Evolutionary conservation across 2,329 filamentous ascomycete species (phyloP).

Genomic region (Aspergillus costaricaensis): DNA sequence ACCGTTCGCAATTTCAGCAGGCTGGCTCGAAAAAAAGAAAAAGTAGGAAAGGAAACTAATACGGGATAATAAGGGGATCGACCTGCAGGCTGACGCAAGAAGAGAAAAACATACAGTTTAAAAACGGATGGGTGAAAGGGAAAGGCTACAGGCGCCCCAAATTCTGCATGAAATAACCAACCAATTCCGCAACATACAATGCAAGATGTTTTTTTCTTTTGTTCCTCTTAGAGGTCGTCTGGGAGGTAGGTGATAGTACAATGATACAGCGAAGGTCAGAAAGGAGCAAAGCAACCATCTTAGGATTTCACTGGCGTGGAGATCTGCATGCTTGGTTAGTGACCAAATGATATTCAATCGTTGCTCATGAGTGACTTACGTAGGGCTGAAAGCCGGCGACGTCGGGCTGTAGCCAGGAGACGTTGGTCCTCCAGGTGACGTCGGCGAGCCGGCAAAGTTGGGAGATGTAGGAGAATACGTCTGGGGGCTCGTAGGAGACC

Average conservation of each 20-base stretch:
- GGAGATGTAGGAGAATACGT: slow-evolving; percentile 54
- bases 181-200: slow-evolving; percentile 40
- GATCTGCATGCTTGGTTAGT: slow-evolving; percentile 34
- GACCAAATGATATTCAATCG: neutral
- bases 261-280: slow-evolving; percentile 32
- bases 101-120: slow-evolving; percentile 37
- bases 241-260: slow-evolving; percentile 42
- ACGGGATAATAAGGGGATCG: slow-evolving; percentile 20
- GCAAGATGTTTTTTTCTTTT: slow-evolving; percentile 41
- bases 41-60: slow-evolving; percentile 18
- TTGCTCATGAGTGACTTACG: slow-evolving; percentile 33
- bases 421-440: slow-evolving; percentile 43
- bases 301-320: slow-evolving; percentile 42
- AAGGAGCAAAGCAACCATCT: slow-evolving; percentile 22
- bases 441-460: slow-evolving; percentile 50
- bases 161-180: slow-evolving; percentile 42
- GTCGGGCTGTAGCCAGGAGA: slow-evolving; percentile 49
- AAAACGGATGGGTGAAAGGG: slow-evolving; percentile 23
- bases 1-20: slow-evolving; percentile 36
- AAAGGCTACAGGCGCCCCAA: slow-evolving; percentile 30
- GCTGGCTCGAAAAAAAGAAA: slow-evolving; percentile 22
- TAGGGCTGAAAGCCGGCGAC: slow-evolving; percentile 46
- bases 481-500: slow-evolving; percentile 50
- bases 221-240: slow-evolving; percentile 22
- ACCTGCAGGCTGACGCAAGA: slow-evolving; percentile 23